Percentiles rank a stretch among this genome's conserved stretches.
Conservation (phyloP, 1,284 basidiomycete genomes). For the Puccinia coronata region DNA sequence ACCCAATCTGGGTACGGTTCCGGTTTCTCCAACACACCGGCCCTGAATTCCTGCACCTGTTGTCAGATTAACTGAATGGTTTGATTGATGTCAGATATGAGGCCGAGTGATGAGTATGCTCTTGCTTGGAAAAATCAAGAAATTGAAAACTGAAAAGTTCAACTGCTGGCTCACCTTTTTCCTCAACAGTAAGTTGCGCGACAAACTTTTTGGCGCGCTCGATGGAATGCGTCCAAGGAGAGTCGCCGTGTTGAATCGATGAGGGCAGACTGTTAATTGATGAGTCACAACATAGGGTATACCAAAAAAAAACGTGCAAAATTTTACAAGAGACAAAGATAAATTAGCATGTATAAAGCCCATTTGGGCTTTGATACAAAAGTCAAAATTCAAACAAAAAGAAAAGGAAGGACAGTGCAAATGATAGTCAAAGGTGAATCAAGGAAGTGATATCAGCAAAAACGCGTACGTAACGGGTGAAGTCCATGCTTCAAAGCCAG, state of each 20-base stretch:
- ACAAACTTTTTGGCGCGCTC: conserved; percentile 41
- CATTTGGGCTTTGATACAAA: background rate
- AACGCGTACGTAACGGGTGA: conserved; percentile 46
- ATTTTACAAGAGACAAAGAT: background rate
- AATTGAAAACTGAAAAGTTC: no score
- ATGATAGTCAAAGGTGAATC: background rate
- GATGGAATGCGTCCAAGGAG: conserved; percentile 24
- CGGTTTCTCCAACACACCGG: conserved; percentile 40
- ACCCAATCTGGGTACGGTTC: conserved; percentile 52
- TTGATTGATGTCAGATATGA: background rate
- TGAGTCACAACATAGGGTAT: background rate
- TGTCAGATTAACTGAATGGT: conserved; percentile 42
- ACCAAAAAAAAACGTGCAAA: background rate
- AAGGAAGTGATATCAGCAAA: background rate
- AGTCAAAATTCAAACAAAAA: background rate
- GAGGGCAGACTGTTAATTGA: conserved; percentile 30
- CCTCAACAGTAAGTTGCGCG: conserved; percentile 42
- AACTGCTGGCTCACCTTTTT: conserved; percentile 36
- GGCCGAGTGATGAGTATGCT: no score
- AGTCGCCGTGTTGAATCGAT: conserved; percentile 26
- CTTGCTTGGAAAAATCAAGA: no score
- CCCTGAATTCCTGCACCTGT: conserved; percentile 38
- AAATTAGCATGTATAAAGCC: background rate
- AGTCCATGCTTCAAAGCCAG: conserved; percentile 41
- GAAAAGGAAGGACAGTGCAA: no score